Percentiles rank a stretch among this genome's conserved stretches.
phyloP scores from a whole-genome alignment of 2,329 filamentous ascomycete genomes.

The Phialophora tarda region DNA sequence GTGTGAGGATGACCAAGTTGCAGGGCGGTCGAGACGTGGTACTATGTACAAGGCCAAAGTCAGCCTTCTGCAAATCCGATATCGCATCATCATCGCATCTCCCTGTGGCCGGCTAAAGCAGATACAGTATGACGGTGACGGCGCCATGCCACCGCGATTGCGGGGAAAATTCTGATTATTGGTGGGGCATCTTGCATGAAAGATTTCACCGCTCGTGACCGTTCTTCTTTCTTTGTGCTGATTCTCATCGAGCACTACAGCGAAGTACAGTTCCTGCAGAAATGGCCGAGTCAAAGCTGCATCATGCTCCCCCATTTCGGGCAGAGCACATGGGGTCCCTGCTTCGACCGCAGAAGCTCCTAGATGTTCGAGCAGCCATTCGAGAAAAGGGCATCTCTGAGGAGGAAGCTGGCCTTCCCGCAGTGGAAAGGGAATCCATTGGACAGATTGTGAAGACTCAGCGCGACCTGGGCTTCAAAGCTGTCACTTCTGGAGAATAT shows the following conservation, averaged over 20 bases:
- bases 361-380: constrained; percentile 62
- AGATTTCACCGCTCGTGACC: not conserved
- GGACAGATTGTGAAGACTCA: constrained; percentile 69
- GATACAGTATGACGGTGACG: not conserved
- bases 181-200: not conserved
- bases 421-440: constrained; percentile 69
- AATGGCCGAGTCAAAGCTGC: constrained; percentile 29
- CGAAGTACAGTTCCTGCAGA: not conserved
- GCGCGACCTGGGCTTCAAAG: constrained; percentile 65
- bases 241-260: not conserved
- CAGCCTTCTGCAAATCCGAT: not conserved
- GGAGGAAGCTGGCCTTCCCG: constrained; percentile 59
- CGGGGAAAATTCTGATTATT: constrained; percentile 1
- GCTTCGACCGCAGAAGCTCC: constrained; percentile 67
- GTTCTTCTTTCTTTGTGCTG: not conserved
- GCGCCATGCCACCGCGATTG: not conserved
- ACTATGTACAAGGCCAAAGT: too few species aligned
- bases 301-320: constrained; percentile 63
- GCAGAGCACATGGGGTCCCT: constrained; percentile 76
- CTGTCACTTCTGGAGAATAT: constrained; percentile 66
- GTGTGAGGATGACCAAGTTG: not conserved
- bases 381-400: constrained; percentile 27
- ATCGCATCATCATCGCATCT: not conserved
- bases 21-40: not conserved
- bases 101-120: not conserved